Evolutionary conservation across 768 basidiomycete species (phyloP), one percentile per base, ranked within the genome.

Genomic region (Hypholoma sublateritium): DNA sequence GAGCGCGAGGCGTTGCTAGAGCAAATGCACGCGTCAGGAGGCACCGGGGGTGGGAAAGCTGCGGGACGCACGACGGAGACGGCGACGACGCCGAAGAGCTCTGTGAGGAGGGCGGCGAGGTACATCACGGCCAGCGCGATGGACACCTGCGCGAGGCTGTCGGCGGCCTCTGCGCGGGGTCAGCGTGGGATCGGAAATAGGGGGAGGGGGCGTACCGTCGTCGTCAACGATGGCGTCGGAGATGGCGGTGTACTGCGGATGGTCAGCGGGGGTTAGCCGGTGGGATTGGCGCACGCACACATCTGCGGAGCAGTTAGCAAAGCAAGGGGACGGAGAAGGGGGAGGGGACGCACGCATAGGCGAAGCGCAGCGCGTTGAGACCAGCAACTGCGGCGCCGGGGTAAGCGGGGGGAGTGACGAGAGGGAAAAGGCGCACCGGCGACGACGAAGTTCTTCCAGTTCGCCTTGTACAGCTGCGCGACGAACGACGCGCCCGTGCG

Each of bases 401-500:
- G 6, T 43, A 4, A n/a, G 21, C 24, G 19, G 21, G 51, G 28
- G 12, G 25, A 28, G 16, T 32, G 21, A 19, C 21, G 19, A 11
- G 35, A 14, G 12, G 22, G 16, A 25, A 14, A 5, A 19, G n/a
- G 17, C 71, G 21, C 57, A 74, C 74, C 68, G 59, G 69, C 72
- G 59, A 77, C 70, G 59, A 77, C 70, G 56, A 68, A 64, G 59
- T 75, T 77, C 62, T 73, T 70, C 75, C 77, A 78, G 56, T 73
- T 72, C 24, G 69, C 70, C 60, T 71, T 69, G 62, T 77, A 77
- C 46, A 77, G 61, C 65, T 70, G 67, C 17, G 66, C 59, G 59
- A 72, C 65, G 62, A 77, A 75, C 17, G 70, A 63, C 28, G 28
- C 28, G 5, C 28, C 28, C 28, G 28, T 32, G 50, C 65, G 58